A percentile compares a stretch with the other conserved stretches of the same genome.
These are phyloP conservation scores for Ogataea pini DNA, from an alignment of 805 yeast genomes.

Conservation along the genomic window DNA sequence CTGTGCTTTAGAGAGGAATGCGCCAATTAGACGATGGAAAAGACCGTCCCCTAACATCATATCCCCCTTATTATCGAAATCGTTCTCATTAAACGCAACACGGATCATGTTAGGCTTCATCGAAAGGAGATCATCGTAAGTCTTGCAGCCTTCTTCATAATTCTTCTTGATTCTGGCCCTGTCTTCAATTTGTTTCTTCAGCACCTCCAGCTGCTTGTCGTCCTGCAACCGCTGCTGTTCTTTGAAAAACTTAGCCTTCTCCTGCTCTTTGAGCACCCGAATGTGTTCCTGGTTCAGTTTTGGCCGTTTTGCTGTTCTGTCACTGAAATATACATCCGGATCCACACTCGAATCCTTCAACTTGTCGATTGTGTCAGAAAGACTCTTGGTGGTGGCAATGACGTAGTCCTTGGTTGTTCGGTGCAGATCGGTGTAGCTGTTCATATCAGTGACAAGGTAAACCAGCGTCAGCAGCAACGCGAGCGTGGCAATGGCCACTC, in stretches of 20 bases:
- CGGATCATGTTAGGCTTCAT: conserved; percentile 12
- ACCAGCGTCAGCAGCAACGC: conserved; percentile 5
- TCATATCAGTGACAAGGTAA: conserved; percentile 1
- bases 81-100: conserved; percentile 8
- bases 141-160: conserved; percentile 1
- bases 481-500: conserved; percentile 3
- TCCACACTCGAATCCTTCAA: conserved; percentile 3
- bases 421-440: conserved; percentile 3
- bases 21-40: conserved; percentile 10
- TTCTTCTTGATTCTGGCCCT: conserved; percentile 1
- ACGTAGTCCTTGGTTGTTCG: conserved; percentile 7
- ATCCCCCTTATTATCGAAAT: conserved; percentile 4
- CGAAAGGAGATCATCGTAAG: conserved; percentile 9
- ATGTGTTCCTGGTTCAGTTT: conserved; percentile 1
- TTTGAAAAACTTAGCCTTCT: conserved; percentile 9
- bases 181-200: background rate
- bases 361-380: conserved; percentile 2
- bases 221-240: conserved; percentile 14
- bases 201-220: conserved; percentile 10
- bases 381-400: conserved; percentile 1
- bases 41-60: conserved; percentile 2
- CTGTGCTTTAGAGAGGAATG: conserved; percentile 5
- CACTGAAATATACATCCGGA: conserved; percentile 1
- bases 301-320: background rate
- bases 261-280: conserved; percentile 6